Base-by-base conservation (phyloP, 2,329 filamentous ascomycete species). In the Hypoxylon rubiginosum region DNA sequence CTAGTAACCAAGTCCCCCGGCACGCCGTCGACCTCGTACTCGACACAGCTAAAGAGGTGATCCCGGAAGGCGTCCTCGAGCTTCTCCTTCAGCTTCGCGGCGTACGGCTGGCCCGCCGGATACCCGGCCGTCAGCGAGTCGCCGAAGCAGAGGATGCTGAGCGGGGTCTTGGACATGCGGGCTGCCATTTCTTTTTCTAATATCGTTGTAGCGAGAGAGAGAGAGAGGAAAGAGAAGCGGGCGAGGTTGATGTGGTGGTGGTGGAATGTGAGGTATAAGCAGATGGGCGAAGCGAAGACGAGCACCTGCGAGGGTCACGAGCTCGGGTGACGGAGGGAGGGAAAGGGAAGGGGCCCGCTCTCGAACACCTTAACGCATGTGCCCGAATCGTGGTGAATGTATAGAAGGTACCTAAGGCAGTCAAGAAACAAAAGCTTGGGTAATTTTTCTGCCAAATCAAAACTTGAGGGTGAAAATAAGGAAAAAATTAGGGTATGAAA, bases 91-190 rank as follows among this genome's bases (percentile, higher is more conserved):
- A 91, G 79, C 60, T 79, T 80, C 24, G 75, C 72, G 5, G 82
- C 81, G 78, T 91, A 91, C 0, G 89, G 87, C 64, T 86, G 82
- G 62, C 68, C 56, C 30, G 81, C 79, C 30, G 75, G 76, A 74
- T 80, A 89, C 45, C 89, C 89, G 11, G 81, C 82, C 5, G 89
- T 91, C 49, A 91, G 83, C 41, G 87, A 90, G 81, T 90, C 83
- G 75, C 88, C 88, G 76, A 90, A 88, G 80, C 88, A 90, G 65
- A 90, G 83, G 72, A 90, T 84, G 72, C 83, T 81, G 28, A 88
- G 79, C 30, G 79, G 76, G 58, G 73, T 74, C 69, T 66, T 72
- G 19, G 66, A 9, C 66, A 60, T 68, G 19, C 54, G n/a, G 17
- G 39, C 13, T 4, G 39, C 1, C 39, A 43, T 43, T n/a, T 6